These are phyloP conservation scores for Pestalotiopsis sp. DNA, from an alignment of 2,329 filamentous ascomycete genomes.

Conservation along the genomic window DNA sequence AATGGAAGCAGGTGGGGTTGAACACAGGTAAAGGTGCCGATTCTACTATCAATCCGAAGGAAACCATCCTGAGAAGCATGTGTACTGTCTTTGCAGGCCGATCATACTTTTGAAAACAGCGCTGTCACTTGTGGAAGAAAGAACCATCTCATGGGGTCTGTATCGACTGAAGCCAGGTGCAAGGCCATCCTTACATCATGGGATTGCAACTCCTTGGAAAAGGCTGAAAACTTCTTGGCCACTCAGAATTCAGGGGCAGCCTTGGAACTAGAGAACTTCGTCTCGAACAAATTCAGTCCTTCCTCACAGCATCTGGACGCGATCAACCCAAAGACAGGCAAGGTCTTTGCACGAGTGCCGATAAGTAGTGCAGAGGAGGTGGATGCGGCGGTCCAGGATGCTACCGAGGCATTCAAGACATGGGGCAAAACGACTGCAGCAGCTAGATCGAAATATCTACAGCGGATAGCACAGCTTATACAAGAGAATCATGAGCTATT, in stretches of 20 bases:
- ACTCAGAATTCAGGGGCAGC: conserved; percentile 3
- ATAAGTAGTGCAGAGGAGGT: conserved; percentile 24
- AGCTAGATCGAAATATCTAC: conserved; percentile 26
- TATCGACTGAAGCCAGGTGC: conserved; percentile 2
- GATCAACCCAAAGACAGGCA: conserved; percentile 32
- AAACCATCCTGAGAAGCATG: neutral
- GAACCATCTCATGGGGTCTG: neutral
- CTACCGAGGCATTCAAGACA: conserved; percentile 26
- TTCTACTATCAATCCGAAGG: neutral
- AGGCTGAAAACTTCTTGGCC: conserved; percentile 23
- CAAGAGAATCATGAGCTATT: conserved; percentile 31
- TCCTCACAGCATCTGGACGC: conserved; percentile 24
- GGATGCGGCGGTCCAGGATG: conserved; percentile 23
- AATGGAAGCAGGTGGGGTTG: neutral
- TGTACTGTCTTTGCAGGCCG: neutral
- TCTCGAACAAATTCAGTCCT: conserved; percentile 16
- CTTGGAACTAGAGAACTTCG: conserved; percentile 22
- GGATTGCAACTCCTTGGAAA: conserved; percentile 29
- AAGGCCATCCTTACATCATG: conserved; percentile 19
- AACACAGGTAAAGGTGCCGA: neutral
- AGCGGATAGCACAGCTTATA: conserved; percentile 26
- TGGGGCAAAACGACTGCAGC: conserved; percentile 30
- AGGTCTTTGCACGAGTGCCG: conserved; percentile 24
- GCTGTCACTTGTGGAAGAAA: neutral
- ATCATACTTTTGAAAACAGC: neutral